Conservation (phyloP, 768 basidiomycete genomes). For the Pleurotus citrinopileatus region DNA sequence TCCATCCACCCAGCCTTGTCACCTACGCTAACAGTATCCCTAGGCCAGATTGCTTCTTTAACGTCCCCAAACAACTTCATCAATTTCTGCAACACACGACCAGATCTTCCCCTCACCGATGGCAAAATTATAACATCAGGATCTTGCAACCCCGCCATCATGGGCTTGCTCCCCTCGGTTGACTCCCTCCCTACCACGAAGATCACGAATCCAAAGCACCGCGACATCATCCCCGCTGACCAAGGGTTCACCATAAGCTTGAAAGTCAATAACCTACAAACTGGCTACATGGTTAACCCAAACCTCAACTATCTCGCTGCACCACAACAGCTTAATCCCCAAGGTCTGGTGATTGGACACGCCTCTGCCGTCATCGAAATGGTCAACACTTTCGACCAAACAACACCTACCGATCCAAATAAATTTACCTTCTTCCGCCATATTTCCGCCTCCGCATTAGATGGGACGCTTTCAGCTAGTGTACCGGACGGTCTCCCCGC, state of each 20-base stretch:
- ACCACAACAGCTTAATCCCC: constrained; percentile 49
- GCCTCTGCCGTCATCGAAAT: constrained; percentile 57
- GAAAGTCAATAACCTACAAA: constrained; percentile 40
- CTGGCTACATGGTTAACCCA: constrained; percentile 42
- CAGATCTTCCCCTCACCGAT: constrained; percentile 49
- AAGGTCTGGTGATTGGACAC: constrained; percentile 54
- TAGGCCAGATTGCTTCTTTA: constrained; percentile 48
- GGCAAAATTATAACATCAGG: constrained; percentile 48
- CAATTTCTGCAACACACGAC: constrained; percentile 49
- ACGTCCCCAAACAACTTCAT: constrained; percentile 64
- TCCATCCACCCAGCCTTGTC: no score
- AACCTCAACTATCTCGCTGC: constrained; percentile 52
- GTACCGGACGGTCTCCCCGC: background rate
- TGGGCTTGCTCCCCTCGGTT: constrained; percentile 49
- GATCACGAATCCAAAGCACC: constrained; percentile 42
- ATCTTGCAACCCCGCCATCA: constrained; percentile 59
- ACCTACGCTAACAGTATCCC: no score
- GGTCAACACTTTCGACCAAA: constrained; percentile 40
- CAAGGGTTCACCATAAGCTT: constrained; percentile 48
- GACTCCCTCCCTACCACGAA: constrained; percentile 47
- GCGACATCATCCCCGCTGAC: constrained; percentile 42
- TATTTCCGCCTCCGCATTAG: background rate
- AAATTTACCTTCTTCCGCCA: background rate
- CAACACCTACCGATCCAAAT: constrained; percentile 24
- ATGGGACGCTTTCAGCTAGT: background rate